Conservation (phyloP, 768 basidiomycete genomes). For the button mushroom (Agaricus bisporus) region DNA sequence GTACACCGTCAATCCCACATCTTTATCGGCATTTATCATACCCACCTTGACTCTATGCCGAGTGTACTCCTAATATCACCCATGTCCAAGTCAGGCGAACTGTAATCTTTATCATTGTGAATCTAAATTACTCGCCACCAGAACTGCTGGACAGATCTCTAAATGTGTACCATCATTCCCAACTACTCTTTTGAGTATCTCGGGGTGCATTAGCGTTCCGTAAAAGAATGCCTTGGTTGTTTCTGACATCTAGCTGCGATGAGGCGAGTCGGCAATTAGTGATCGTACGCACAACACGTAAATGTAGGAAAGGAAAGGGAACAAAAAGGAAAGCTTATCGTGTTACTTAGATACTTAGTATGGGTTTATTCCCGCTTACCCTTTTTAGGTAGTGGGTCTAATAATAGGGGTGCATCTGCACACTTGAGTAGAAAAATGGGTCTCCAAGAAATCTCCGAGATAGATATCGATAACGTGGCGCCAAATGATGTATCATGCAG, state of each 20-base stretch:
- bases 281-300: not conserved
- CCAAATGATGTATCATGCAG: too few species aligned
- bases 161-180: conserved; percentile 59
- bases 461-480: too few species aligned
- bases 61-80: conserved; percentile 56
- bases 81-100: not conserved
- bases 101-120: not conserved
- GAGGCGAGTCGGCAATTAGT: not conserved
- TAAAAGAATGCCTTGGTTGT: conserved; percentile 67
- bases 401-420: too few species aligned
- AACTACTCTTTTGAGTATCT: conserved; percentile 73
- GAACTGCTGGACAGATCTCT: conserved; percentile 63
- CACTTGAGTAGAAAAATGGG: too few species aligned
- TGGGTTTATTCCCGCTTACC: too few species aligned
- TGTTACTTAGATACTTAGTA: too few species aligned
- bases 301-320: too few species aligned
- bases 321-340: too few species aligned
- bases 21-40: not conserved
- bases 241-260: not conserved
- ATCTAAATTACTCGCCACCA: conserved; percentile 47
- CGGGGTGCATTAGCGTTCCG: conserved; percentile 87
- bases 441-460: too few species aligned
- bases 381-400: too few species aligned
- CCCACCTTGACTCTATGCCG: conserved; percentile 70
- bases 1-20: not conserved